These are phyloP conservation scores for Tephrocybe rancida DNA, from an alignment of 768 basidiomycete genomes.

Conservation along the genomic window DNA sequence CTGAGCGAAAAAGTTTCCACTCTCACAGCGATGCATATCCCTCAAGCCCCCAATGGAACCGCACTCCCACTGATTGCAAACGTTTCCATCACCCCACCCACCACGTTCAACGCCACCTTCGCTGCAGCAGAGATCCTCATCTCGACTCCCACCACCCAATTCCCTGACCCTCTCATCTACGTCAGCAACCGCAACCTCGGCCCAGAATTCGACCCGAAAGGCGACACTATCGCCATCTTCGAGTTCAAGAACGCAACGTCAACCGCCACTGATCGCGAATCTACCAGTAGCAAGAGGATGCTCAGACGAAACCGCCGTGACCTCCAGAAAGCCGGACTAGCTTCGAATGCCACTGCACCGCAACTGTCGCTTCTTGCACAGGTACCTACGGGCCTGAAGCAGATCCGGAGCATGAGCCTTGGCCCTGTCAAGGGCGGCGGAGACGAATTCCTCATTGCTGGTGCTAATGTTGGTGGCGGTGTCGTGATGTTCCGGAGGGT, in stretches of 20 bases:
- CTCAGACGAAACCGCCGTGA: neutral
- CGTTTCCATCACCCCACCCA: slow-evolving; percentile 43
- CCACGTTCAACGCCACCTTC: slow-evolving; percentile 40
- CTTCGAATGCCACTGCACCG: neutral
- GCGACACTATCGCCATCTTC: slow-evolving; percentile 63
- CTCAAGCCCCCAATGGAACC: slow-evolving; percentile 50
- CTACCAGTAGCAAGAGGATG: slow-evolving; percentile 21
- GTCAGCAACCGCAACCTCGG: slow-evolving; percentile 60
- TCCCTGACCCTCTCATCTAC: slow-evolving; percentile 53
- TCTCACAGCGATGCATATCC: slow-evolving; percentile 52
- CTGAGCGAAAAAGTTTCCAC: slow-evolving; percentile 56
- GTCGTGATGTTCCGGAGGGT: slow-evolving; percentile 59
- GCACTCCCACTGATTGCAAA: slow-evolving; percentile 45
- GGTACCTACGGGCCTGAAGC: slow-evolving; percentile 55
- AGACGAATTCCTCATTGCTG: slow-evolving; percentile 55
- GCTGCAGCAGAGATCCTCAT: slow-evolving; percentile 59
- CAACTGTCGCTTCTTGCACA: slow-evolving; percentile 45
- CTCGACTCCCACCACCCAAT: slow-evolving; percentile 39
- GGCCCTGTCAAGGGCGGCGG: slow-evolving; percentile 41
- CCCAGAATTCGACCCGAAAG: slow-evolving; percentile 42
- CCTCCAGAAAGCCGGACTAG: neutral
- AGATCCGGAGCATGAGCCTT: slow-evolving; percentile 56
- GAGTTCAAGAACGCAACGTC: slow-evolving; percentile 33
- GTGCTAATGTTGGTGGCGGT: slow-evolving; percentile 53
- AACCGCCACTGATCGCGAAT: neutral